Conservation (phyloP, 805 yeast species). For the Hanseniaspora jakobsenii region DNA sequence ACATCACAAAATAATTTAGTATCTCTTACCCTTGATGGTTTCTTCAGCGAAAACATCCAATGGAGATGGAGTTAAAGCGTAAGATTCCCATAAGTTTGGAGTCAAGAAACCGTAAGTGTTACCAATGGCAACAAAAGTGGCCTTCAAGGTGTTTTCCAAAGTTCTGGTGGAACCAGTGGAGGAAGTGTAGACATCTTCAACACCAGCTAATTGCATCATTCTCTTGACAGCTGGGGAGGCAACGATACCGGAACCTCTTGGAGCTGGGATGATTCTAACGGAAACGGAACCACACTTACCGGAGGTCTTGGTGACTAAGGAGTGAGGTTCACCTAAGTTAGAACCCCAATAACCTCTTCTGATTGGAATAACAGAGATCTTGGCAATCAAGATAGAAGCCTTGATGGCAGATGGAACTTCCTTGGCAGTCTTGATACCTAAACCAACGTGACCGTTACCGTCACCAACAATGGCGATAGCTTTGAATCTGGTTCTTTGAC, state of each 20-base stretch:
- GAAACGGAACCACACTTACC: conserved; percentile 99
- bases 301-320: conserved; percentile 92
- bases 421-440: conserved; percentile 99
- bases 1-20: conserved; percentile 34
- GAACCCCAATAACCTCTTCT: conserved; percentile 99
- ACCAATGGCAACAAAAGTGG: conserved; percentile 98
- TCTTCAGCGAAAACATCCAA: conserved; percentile 87
- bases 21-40: conserved; percentile 66
- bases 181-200: conserved; percentile 97
- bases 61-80: conserved; percentile 79
- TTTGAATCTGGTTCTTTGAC: conserved; percentile 99
- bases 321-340: conserved; percentile 99
- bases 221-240: conserved; percentile 99
- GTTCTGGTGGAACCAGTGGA: conserved; percentile 99
- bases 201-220: conserved; percentile 98
- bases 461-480: conserved; percentile 99
- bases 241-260: conserved; percentile 99
- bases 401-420: conserved; percentile 99
- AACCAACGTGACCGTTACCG: conserved; percentile 99
- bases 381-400: conserved; percentile 98
- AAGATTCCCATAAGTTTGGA: conserved; percentile 94
- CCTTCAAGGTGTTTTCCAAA: conserved; percentile 98
- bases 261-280: conserved; percentile 98
- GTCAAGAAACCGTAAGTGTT: conserved; percentile 99
- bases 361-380: conserved; percentile 96